Evolutionary conservation across 164 flowering plant genomes (phyloP).

Genomic region (Tinospora cordifolia): DNA sequence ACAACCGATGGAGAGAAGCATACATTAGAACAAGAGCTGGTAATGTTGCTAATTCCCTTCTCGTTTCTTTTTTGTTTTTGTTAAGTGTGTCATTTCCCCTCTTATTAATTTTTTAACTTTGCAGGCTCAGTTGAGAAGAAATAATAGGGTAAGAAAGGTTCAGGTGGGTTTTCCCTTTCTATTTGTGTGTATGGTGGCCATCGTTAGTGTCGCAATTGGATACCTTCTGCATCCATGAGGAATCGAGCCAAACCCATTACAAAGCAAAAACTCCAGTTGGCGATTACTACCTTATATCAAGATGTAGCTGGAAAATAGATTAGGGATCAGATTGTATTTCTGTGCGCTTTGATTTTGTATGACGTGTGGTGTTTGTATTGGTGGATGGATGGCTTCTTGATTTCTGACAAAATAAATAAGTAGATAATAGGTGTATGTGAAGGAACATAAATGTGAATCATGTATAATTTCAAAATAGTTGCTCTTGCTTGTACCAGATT

Average conservation of each 20-base stretch:
- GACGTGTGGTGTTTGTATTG: background rate
- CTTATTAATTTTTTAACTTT: background rate
- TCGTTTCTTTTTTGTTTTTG: background rate
- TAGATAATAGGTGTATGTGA: too few relatives aligned
- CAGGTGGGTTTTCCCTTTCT: slow-evolving; percentile 67
- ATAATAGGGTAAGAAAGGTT: slow-evolving; percentile 25
- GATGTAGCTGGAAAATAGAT: slow-evolving; percentile 1
- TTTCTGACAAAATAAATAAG: background rate
- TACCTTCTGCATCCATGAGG: slow-evolving; percentile 20
- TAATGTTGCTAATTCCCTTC: slow-evolving; percentile 14
- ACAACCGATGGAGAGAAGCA: slow-evolving; percentile 33
- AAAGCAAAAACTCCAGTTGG: background rate
- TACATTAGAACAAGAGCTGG: slow-evolving; percentile 44
- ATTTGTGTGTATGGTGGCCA: slow-evolving; percentile 58
- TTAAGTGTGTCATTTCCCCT: background rate
- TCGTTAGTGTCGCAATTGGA: slow-evolving; percentile 49
- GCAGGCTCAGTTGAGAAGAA: slow-evolving; percentile 42
- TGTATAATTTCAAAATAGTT: background rate
- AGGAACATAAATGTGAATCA: too few relatives aligned
- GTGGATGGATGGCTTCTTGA: background rate
- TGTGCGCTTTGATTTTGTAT: background rate
- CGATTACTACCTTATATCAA: background rate
- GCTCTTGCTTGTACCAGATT: too few relatives aligned
- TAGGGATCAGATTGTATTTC: background rate
- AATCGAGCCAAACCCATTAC: background rate